A percentile compares a stretch with the other conserved stretches of the same genome.
Evolutionary conservation across 148 eudicot genomes (phyloP).

Genomic region (Rheum nobile): DNA sequence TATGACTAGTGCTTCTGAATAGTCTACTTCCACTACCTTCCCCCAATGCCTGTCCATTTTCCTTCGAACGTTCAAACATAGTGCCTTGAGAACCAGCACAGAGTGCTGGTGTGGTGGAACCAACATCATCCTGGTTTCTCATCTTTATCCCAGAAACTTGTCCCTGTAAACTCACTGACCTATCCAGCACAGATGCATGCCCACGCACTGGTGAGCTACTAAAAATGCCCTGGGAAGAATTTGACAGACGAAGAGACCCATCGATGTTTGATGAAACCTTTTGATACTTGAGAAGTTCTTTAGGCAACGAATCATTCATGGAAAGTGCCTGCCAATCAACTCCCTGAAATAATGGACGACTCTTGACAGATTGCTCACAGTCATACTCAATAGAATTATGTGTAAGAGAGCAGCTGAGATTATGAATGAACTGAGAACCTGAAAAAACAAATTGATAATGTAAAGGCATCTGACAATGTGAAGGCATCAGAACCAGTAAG

Average conservation of each 20-base stretch:
- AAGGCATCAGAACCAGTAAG: slow-evolving; percentile 69
- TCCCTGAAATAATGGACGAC: slow-evolving; percentile 82
- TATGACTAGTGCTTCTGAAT: slow-evolving; percentile 26
- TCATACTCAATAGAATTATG: slow-evolving; percentile 56
- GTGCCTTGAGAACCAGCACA: slow-evolving; percentile 56
- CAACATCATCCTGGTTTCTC: slow-evolving; percentile 27
- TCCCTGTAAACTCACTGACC: slow-evolving; percentile 52
- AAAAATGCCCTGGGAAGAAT: slow-evolving; percentile 34
- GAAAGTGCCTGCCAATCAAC: slow-evolving; percentile 72
- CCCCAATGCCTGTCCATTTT: slow-evolving; percentile 28
- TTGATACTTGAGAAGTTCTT: slow-evolving; percentile 33
- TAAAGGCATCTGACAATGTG: slow-evolving; percentile 54
- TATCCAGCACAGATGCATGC: slow-evolving; percentile 28
- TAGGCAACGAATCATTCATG: slow-evolving; percentile 36
- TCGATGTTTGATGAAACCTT: slow-evolving; percentile 34
- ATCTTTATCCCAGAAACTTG: slow-evolving; percentile 37
- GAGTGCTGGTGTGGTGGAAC: slow-evolving; percentile 37
- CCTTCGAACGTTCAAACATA: slow-evolving; percentile 47
- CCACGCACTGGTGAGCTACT: slow-evolving; percentile 39
- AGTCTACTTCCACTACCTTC: slow-evolving; percentile 47
- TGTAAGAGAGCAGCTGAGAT: slow-evolving; percentile 87
- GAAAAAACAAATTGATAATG: slow-evolving; percentile 66
- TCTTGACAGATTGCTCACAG: slow-evolving; percentile 78
- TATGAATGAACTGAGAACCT: slow-evolving; percentile 86
- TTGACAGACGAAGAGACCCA: slow-evolving; percentile 40